Percentiles rank a stretch among this genome's conserved stretches.
Conservation (phyloP, 805 yeast genomes). For the Tetrapisispora iriomotensis region DNA sequence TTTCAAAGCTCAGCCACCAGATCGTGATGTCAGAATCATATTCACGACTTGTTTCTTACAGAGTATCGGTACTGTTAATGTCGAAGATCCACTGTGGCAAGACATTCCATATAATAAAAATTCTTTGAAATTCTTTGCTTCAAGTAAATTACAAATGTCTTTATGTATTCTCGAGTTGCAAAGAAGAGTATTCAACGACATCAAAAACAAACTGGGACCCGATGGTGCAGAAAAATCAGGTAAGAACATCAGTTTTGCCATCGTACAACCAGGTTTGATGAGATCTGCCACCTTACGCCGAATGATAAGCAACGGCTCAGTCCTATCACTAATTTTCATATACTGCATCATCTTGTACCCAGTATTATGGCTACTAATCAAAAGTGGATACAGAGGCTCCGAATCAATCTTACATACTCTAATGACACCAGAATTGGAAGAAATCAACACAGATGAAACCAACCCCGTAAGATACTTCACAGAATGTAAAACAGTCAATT, state of each 20-base stretch:
- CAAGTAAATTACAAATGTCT: constrained; percentile 67
- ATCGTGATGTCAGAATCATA: constrained; percentile 80
- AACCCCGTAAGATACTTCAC: constrained; percentile 40
- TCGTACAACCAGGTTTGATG: constrained; percentile 90
- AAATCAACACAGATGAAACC: constrained; percentile 50
- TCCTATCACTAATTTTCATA: constrained; percentile 54
- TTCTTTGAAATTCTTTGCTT: constrained; percentile 74
- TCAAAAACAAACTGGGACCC: constrained; percentile 22
- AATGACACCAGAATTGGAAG: constrained; percentile 59
- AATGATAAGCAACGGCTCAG: constrained; percentile 63
- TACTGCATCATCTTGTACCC: constrained; percentile 57
- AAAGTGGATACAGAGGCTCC: constrained; percentile 68
- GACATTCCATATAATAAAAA: constrained; percentile 39
- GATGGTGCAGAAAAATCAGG: constrained; percentile 27
- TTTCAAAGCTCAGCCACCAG: constrained; percentile 82
- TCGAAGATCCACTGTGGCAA: constrained; percentile 56
- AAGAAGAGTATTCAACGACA: constrained; percentile 45
- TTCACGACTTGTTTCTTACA: constrained; percentile 73
- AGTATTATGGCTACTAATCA: constrained; percentile 69
- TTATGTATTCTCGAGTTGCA: constrained; percentile 76
- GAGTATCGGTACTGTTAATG: constrained; percentile 56
- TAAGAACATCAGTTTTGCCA: constrained; percentile 55
- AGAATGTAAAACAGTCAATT: constrained; percentile 51
- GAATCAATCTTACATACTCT: constrained; percentile 65
- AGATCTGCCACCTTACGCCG: constrained; percentile 80